A percentile compares a stretch with the other conserved stretches of the same genome.
Evolutionary conservation across 2,329 filamentous ascomycete genomes (phyloP).

Genomic region (Beauveria australis): DNA sequence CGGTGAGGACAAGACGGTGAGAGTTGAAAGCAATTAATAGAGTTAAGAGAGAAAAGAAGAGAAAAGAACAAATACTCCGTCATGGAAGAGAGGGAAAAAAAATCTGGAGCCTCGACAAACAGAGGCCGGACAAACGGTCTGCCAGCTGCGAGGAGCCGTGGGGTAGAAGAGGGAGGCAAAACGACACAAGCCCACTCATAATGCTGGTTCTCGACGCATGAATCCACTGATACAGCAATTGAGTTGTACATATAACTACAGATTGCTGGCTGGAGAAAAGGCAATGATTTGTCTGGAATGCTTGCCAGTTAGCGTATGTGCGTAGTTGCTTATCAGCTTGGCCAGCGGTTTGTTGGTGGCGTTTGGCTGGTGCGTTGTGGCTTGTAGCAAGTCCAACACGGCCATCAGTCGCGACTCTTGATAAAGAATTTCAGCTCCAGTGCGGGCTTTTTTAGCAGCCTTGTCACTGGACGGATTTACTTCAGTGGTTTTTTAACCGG

Average conservation of each 20-base stretch:
- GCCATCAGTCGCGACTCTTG: neutral
- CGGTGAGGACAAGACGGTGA: too few species aligned
- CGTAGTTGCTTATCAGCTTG: neutral
- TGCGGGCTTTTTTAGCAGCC: neutral
- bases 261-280: too few species aligned
- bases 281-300: too few species aligned
- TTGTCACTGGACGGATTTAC: neutral
- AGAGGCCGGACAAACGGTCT: neutral
- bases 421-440: neutral
- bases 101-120: neutral
- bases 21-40: too few species aligned
- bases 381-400: neutral
- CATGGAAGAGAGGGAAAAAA: neutral
- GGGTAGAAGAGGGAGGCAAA: too few species aligned
- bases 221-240: too few species aligned
- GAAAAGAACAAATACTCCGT: too few species aligned
- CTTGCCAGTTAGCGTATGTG: too few species aligned
- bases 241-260: too few species aligned
- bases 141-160: neutral
- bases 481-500: neutral
- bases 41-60: too few species aligned
- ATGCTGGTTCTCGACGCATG: too few species aligned
- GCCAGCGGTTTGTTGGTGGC: neutral
- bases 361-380: neutral
- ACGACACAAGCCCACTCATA: too few species aligned